Evolutionary conservation across 2,329 filamentous ascomycete species (phyloP), one percentile per base, ranked within the genome.

Genomic region (Venturiaceae sp.): DNA sequence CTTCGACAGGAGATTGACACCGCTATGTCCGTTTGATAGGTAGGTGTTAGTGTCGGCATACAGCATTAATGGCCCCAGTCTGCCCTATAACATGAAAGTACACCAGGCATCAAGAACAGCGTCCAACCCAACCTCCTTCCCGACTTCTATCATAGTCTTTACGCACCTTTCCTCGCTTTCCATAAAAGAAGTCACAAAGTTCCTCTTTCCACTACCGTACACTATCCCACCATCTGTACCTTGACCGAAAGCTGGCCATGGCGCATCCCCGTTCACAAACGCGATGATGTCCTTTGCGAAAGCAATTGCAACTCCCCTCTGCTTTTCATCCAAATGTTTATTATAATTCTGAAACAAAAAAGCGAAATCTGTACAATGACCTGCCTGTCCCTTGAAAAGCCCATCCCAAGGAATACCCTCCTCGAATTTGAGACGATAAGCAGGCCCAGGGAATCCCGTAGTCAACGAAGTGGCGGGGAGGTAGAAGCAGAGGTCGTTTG

Each of bases 401-500:
- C 69, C 69, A 32, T 67, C 66, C 69, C 69, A 71, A 0, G 69
- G 69, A 37, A 67, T 71, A 2, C 65, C 64, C 55, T 68, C 66
- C 34, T 70, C 69, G 60, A 71, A 68, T 57, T 69, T 66, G 53
- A 70, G 71, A 3, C 70, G 62, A 58, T 66, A 71, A 53, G 67
- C 63, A 46, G 68, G 5, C 11, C 16, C 37, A 23, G 41, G 66
- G 68, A 68, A 71, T 30, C 66, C 68, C 52, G 68, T 62, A 2
- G 75, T 77, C 30, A 76, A 73, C 16, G 72, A 67, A 16, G 74
- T 61, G 0, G 72, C 72, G 0, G 78, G 71, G 1, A 75, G 73
- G 57, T 75, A 75, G 65, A 77, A 80, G 7, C 66, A 66, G 34
- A 79, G 72, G 57, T 81, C 79, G 21, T 71, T 73, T 14, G 68